Evolutionary conservation across 345 rosid genomes (phyloP).

Genomic region (Turritis glabra): DNA sequence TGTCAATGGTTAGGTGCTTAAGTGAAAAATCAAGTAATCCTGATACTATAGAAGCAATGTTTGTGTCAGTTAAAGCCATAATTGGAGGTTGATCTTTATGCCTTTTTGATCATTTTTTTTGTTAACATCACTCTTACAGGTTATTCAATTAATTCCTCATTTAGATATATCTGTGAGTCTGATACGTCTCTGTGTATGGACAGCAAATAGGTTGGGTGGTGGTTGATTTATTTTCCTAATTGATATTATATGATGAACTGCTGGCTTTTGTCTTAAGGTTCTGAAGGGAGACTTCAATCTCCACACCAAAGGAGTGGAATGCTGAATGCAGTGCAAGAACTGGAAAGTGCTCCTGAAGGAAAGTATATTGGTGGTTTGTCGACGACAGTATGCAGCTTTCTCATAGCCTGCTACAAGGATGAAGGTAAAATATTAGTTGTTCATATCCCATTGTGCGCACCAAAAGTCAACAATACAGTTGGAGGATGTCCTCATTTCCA

Average conservation of each 20-base stretch:
- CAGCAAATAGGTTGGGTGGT: not conserved
- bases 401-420: slow-evolving; percentile 69
- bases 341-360: slow-evolving; percentile 83
- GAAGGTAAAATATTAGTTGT: slow-evolving; percentile 61
- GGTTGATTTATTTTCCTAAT: not conserved
- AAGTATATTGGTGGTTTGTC: slow-evolving; percentile 71
- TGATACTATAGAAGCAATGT: slow-evolving; percentile 85
- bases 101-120: not conserved
- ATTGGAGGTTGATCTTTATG: slow-evolving; percentile 70
- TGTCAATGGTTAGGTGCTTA: slow-evolving; percentile 63
- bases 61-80: slow-evolving; percentile 67
- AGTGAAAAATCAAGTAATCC: slow-evolving; percentile 92
- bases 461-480: not conserved
- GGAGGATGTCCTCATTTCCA: not conserved
- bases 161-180: not conserved
- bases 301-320: slow-evolving; percentile 92
- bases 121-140: not conserved
- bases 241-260: slow-evolving; percentile 16
- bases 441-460: not conserved
- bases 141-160: not conserved
- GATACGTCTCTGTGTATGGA: not conserved
- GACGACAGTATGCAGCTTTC: slow-evolving; percentile 55
- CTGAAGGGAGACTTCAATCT: slow-evolving; percentile 91
- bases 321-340: slow-evolving; percentile 76
- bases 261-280: slow-evolving; percentile 51